Evolutionary conservation across 2,329 filamentous ascomycete species (phyloP), one percentile per base, ranked within the genome.

Genomic region (Epichloe sibirici): DNA sequence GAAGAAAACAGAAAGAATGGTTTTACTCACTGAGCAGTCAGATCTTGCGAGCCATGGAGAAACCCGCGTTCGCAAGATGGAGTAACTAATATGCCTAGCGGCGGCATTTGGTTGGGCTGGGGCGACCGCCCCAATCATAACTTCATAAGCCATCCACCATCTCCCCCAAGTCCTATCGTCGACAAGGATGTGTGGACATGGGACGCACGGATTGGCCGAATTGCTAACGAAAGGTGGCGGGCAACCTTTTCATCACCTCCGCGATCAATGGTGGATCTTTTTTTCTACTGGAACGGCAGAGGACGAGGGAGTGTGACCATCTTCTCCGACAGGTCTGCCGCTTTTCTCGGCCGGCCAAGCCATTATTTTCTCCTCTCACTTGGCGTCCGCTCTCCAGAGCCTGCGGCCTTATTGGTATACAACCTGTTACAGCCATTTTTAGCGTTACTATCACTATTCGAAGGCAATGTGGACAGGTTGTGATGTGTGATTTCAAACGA

Each of bases 41-140:
- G 51, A 21, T 38, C 40, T 25, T 25, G 45, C 21, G 37, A 45
- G 51, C 11, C 31, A 52, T 42, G 52, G 46, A 51, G 51, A 51
- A 39, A 39, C 44, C 50, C 38, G 35, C 39, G 38, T 47, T 38
- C 23, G 50, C 48, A 45, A 46, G 43, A 50, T 25, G 40, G 46
- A 42, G 40, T 8, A 6, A 50, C 34, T 25, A 45, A 39, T 54
- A 40, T 44, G 47, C 39, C 51, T 55, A 55, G 51, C 51, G 51
- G 53, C 53, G 51, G 54, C 54, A 52, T 13, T 38, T 55, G 51
- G 45, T 23, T 44, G 44, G 52, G 53, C 28, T 52, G 52, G 51
- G 45, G 51, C 44, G 48, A 51, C 50, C 45, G 49, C 51, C 51
- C 53, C 52, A 47, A 55, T 53, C 53, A 49, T 40, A 48, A 52